A percentile compares a stretch with the other conserved stretches of the same genome.
Conservation (phyloP, 2,329 filamentous ascomycete genomes). For the Penicillium sp. region DNA sequence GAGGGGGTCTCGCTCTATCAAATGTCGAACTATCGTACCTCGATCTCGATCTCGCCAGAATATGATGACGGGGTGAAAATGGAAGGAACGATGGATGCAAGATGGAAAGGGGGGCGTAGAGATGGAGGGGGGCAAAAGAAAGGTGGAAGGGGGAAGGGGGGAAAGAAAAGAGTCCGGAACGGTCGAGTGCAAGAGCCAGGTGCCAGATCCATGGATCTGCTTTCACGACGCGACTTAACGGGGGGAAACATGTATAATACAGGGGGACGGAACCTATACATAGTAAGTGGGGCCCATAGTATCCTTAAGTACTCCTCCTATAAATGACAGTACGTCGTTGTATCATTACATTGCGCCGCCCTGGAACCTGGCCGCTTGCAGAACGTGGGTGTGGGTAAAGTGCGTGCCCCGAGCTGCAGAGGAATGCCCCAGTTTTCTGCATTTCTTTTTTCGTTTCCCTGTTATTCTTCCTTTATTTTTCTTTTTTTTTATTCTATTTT, state of each 20-base stretch:
- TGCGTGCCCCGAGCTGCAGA: conserved; percentile 22
- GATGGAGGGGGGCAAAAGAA: conserved; percentile 21
- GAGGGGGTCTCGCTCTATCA: not conserved
- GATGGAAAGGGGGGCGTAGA: conserved; percentile 19
- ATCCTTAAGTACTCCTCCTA: conserved; percentile 9
- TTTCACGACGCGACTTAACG: conserved; percentile 24
- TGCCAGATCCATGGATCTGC: conserved; percentile 31
- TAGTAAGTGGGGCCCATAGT: not conserved
- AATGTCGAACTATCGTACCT: not conserved
- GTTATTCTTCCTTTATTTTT: not conserved
- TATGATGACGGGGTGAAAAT: conserved; percentile 8
- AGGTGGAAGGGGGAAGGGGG: conserved; percentile 21
- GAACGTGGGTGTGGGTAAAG: conserved; percentile 21
- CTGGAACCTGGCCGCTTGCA: conserved; percentile 25
- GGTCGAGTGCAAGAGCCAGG: conserved; percentile 25
- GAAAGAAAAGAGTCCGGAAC: conserved; percentile 25
- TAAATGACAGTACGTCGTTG: conserved; percentile 25
- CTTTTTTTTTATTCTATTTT: not conserved
- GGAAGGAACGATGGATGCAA: conserved; percentile 16
- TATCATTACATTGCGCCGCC: conserved; percentile 11
- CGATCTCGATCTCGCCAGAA: not conserved
- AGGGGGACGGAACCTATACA: not conserved
- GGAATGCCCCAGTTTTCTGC: conserved; percentile 18
- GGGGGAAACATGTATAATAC: conserved; percentile 15
- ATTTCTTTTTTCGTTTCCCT: not conserved